Evolutionary conservation across 176 grass and related monocot species (phyloP).

Genomic region (Musa schizocarpa): DNA sequence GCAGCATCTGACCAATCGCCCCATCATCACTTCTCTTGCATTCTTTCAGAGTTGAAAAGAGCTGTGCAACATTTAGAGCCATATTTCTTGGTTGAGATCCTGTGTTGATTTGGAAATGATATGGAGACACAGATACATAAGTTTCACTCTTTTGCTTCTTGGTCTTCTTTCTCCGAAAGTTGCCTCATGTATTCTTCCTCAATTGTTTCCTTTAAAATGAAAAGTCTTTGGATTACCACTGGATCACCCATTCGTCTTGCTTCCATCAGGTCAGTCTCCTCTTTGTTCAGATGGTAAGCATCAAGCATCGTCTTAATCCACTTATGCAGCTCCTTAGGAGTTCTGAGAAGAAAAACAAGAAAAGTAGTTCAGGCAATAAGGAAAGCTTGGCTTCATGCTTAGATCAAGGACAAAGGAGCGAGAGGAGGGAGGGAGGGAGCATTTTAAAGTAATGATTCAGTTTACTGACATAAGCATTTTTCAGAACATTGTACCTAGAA

Average conservation of each 20-base stretch:
- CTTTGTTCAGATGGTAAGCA: constrained; percentile 82
- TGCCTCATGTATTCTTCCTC: constrained; percentile 72
- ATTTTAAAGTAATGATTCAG: background rate
- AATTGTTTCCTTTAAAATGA: constrained; percentile 67
- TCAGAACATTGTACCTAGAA: background rate
- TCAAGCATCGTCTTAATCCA: constrained; percentile 84
- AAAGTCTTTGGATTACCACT: constrained; percentile 65
- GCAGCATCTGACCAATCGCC: too few relatives aligned
- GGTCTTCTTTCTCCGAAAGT: constrained; percentile 40
- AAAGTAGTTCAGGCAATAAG: background rate
- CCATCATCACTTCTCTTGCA: too few relatives aligned
- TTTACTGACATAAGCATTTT: background rate
- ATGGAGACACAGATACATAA: background rate
- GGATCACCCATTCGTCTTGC: constrained; percentile 69
- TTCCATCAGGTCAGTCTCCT: constrained; percentile 64
- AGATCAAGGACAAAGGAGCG: background rate
- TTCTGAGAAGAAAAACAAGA: constrained; percentile 36
- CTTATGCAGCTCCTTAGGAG: constrained; percentile 79
- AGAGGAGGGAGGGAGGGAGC: too few relatives aligned
- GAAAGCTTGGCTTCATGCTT: background rate
- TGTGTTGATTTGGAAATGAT: background rate
- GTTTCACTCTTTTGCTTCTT: constrained; percentile 24
- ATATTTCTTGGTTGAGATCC: background rate
- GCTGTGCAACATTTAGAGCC: background rate
- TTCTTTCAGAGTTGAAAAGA: too few relatives aligned